Conservation (phyloP, 257 asterid genomes). For the Perilla frutescens region DNA sequence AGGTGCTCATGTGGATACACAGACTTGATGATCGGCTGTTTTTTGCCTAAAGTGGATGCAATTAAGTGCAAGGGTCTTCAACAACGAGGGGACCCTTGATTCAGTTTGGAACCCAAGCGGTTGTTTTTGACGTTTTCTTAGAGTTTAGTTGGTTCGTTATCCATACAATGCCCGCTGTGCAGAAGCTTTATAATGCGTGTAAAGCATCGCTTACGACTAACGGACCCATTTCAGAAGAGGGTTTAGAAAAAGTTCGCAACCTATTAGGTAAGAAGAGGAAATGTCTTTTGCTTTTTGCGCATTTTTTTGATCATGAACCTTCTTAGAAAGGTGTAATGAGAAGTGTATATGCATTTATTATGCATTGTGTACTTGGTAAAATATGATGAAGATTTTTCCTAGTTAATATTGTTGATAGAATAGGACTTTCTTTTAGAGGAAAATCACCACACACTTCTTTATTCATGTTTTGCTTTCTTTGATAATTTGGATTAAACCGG, state of each 20-base stretch:
- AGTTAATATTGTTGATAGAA: constrained; percentile 5
- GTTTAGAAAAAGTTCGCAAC: constrained; percentile 80
- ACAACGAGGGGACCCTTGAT: constrained; percentile 52
- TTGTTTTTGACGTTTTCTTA: constrained; percentile 33
- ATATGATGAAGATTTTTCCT: constrained; percentile 6
- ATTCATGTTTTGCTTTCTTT: background rate
- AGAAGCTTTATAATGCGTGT: constrained; percentile 97
- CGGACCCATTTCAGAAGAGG: constrained; percentile 96
- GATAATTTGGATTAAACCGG: constrained; percentile 4
- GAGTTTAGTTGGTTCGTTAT: constrained; percentile 37
- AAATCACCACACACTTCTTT: background rate
- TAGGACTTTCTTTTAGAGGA: background rate
- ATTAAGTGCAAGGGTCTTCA: constrained; percentile 56
- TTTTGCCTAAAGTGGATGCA: constrained; percentile 36
- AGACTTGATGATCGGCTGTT: constrained; percentile 38
- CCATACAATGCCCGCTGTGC: constrained; percentile 94
- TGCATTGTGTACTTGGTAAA: background rate
- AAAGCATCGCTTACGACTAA: constrained; percentile 80
- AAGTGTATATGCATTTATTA: constrained; percentile 21
- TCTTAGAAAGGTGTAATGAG: constrained; percentile 11
- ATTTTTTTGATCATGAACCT: constrained; percentile 13
- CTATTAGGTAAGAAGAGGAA: constrained; percentile 68
- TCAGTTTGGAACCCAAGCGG: constrained; percentile 35
- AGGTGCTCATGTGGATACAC: constrained; percentile 39
- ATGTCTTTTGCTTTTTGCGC: constrained; percentile 9